Conservation (phyloP, 176 grass and related monocot genomes). For the Raddia distichophylla region DNA sequence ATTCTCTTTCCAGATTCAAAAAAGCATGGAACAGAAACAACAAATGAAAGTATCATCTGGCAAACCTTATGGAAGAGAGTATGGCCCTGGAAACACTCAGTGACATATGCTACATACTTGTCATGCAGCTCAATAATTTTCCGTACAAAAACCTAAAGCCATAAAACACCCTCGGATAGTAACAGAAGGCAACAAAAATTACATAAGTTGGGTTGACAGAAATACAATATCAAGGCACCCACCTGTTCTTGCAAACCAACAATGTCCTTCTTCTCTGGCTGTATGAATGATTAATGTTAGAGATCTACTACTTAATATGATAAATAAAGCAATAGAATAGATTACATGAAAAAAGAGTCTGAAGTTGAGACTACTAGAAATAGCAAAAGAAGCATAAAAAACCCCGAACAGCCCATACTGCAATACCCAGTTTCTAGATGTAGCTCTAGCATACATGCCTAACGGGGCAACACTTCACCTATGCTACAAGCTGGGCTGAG, state of each 20-base stretch:
- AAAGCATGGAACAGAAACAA: conserved; percentile 3
- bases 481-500: neutral
- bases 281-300: conserved; percentile 45
- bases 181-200: neutral
- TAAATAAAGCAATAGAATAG: conserved; percentile 5
- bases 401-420: conserved; percentile 1
- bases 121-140: conserved; percentile 95
- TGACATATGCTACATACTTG: conserved; percentile 88
- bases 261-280: conserved; percentile 88
- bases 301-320: neutral
- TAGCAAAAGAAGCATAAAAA: conserved; percentile 14
- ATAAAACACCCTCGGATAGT: conserved; percentile 30
- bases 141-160: conserved; percentile 80
- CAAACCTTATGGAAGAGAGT: conserved; percentile 92
- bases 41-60: conserved; percentile 23
- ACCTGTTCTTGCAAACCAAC: conserved; percentile 90
- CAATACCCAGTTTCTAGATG: neutral
- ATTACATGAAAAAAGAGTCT: neutral
- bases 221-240: conserved; percentile 30
- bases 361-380: neutral
- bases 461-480: neutral
- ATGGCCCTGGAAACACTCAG: conserved; percentile 90
- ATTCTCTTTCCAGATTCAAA: neutral
- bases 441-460: conserved; percentile 1
- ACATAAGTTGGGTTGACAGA: neutral